A percentile compares a stretch with the other conserved stretches of the same genome.
Evolutionary conservation across 169 alveolate genomes (phyloP).

Genomic region (Cryptosporidium parvum): DNA sequence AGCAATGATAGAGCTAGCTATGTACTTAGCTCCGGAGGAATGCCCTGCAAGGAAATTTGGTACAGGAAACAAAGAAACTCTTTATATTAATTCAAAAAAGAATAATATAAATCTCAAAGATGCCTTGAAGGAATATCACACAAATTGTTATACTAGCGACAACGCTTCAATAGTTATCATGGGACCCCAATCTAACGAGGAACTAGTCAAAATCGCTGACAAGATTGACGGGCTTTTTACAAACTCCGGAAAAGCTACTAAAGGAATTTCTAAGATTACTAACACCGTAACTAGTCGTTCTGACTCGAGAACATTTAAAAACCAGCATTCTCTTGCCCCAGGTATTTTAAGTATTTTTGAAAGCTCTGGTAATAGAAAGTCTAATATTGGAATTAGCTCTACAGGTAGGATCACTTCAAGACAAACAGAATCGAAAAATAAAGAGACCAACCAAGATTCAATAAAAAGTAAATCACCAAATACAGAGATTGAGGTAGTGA

Average conservation of each 20-base stretch:
- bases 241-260: background rate
- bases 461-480: background rate
- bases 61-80: slow-evolving; percentile 59
- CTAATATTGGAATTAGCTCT: slow-evolving; percentile 6
- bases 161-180: slow-evolving; percentile 39
- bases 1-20: slow-evolving; percentile 52
- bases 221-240: background rate
- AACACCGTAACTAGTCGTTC: background rate
- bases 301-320: background rate
- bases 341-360: slow-evolving; percentile 8
- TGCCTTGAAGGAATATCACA: slow-evolving; percentile 41
- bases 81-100: slow-evolving; percentile 22
- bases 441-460: background rate
- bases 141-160: slow-evolving; percentile 57
- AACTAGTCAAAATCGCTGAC: slow-evolving; percentile 29
- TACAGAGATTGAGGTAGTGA: slow-evolving; percentile 4
- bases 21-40: slow-evolving; percentile 28
- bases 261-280: slow-evolving; percentile 2
- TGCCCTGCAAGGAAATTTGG: slow-evolving; percentile 73
- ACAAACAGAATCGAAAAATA: background rate
- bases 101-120: slow-evolving; percentile 37
- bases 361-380: background rate
- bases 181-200: slow-evolving; percentile 41
- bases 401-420: background rate
- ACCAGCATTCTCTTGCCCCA: slow-evolving; percentile 16